A percentile compares a stretch with the other conserved stretches of the same genome.
Evolutionary conservation across 495 filamentous ascomycete species (phyloP).

Genomic region (Penicillium atrosanguineum): DNA sequence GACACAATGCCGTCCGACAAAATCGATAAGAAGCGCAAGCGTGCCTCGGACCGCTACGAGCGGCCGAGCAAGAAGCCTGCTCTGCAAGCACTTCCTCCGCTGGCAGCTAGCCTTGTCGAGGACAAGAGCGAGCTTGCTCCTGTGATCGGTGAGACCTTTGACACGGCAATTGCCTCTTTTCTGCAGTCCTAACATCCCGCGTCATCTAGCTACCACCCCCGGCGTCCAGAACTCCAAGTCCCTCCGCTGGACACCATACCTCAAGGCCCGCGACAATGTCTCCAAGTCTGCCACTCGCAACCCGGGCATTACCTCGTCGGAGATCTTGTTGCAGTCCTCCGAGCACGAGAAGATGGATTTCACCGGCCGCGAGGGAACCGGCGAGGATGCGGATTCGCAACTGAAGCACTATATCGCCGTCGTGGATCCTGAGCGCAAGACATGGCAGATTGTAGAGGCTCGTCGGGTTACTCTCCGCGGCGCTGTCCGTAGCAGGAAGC

Average conservation of each 20-base stretch:
- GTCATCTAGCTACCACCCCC: constrained; percentile 60
- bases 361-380: constrained; percentile 67
- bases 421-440: constrained; percentile 69
- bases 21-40: constrained; percentile 73
- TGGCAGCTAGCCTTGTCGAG: constrained; percentile 57
- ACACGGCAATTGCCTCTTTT: background rate
- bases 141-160: constrained; percentile 44
- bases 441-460: constrained; percentile 72
- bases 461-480: constrained; percentile 71
- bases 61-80: constrained; percentile 64
- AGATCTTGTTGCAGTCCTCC: constrained; percentile 77
- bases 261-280: constrained; percentile 48
- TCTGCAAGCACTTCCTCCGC: constrained; percentile 40
- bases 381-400: constrained; percentile 57
- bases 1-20: constrained; percentile 49
- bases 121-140: constrained; percentile 60
- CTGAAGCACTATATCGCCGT: constrained; percentile 86
- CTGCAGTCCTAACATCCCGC: constrained; percentile 6
- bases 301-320: constrained; percentile 43
- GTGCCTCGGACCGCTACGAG: constrained; percentile 51
- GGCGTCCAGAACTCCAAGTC: constrained; percentile 58
- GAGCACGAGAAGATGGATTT: constrained; percentile 79
- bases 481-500: constrained; percentile 52
- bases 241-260: constrained; percentile 62
- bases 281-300: constrained; percentile 37